A percentile compares a stretch with the other conserved stretches of the same genome.
These are phyloP conservation scores for Mucor velutinosus DNA, from an alignment of 371 early-diverging fungal species.

Conservation along the genomic window DNA sequence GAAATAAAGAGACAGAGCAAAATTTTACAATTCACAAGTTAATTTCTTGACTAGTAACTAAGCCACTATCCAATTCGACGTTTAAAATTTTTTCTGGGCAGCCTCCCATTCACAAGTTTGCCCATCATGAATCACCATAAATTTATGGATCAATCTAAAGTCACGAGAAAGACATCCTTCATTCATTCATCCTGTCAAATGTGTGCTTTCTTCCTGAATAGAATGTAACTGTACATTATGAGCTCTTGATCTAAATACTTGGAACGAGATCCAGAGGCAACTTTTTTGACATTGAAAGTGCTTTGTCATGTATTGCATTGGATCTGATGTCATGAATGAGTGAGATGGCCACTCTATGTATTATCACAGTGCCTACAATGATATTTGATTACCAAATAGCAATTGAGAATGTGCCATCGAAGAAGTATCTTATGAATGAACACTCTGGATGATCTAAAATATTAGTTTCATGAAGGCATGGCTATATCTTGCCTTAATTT, in stretches of 20 bases:
- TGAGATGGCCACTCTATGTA: neutral
- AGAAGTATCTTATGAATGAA: too few relatives aligned
- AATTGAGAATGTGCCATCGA: too few relatives aligned
- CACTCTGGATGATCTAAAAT: too few relatives aligned
- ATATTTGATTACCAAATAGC: neutral
- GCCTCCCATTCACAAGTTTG: neutral
- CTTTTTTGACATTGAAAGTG: neutral
- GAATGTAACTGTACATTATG: too few relatives aligned
- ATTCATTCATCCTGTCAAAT: neutral
- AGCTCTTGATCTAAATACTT: neutral
- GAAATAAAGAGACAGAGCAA: constrained; percentile 6
- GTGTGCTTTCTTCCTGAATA: too few relatives aligned
- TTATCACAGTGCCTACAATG: neutral
- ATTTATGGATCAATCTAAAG: neutral
- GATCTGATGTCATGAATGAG: neutral
- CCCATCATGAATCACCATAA: neutral
- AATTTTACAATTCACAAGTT: neutral
- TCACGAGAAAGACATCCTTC: neutral
- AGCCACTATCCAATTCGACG: constrained; percentile 2
- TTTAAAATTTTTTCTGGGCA: constrained; percentile 4
- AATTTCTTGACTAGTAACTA: constrained; percentile 1
- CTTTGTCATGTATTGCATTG: neutral
- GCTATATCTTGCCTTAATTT: too few relatives aligned
- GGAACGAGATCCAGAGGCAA: neutral
- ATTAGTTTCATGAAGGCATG: too few relatives aligned